phyloP scores from a whole-genome alignment of 768 basidiomycete genomes.

The Termitomyces sp. region DNA sequence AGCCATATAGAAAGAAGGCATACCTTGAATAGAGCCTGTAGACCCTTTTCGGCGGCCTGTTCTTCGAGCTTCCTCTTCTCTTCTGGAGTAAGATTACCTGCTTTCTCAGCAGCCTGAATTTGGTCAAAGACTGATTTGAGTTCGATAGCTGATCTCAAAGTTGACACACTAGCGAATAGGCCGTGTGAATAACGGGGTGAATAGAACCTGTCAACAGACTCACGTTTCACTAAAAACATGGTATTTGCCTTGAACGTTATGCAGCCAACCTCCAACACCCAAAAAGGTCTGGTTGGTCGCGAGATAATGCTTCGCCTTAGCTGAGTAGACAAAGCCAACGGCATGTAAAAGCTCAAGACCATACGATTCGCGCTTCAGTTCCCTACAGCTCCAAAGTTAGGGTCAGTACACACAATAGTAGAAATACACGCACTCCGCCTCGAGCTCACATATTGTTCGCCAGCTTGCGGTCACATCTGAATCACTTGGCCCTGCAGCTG shows the following conservation, averaged over 20 bases:
- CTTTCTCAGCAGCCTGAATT: constrained; percentile 84
- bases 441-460: constrained; percentile 71
- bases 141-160: constrained; percentile 80
- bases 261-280: constrained; percentile 89
- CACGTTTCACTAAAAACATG: constrained; percentile 93
- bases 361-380: constrained; percentile 81
- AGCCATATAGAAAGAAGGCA: background rate
- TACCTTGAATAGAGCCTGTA: constrained; percentile 89
- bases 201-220: constrained; percentile 21
- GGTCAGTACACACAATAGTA: background rate
- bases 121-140: constrained; percentile 89
- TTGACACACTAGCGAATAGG: constrained; percentile 57
- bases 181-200: background rate
- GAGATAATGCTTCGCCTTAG: constrained; percentile 79
- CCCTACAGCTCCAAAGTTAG: constrained; percentile 35
- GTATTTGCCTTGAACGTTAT: constrained; percentile 88
- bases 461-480: constrained; percentile 65
- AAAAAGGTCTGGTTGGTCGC: constrained; percentile 68
- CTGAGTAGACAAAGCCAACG: constrained; percentile 78
- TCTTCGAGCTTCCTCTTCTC: constrained; percentile 83
- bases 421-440: constrained; percentile 62
- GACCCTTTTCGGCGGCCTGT: constrained; percentile 88
- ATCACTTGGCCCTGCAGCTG: constrained; percentile 65
- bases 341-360: constrained; percentile 82
- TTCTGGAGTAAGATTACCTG: constrained; percentile 71